Evolutionary conservation across 768 basidiomycete genomes (phyloP).

Genomic region (Chalciporus chontae): DNA sequence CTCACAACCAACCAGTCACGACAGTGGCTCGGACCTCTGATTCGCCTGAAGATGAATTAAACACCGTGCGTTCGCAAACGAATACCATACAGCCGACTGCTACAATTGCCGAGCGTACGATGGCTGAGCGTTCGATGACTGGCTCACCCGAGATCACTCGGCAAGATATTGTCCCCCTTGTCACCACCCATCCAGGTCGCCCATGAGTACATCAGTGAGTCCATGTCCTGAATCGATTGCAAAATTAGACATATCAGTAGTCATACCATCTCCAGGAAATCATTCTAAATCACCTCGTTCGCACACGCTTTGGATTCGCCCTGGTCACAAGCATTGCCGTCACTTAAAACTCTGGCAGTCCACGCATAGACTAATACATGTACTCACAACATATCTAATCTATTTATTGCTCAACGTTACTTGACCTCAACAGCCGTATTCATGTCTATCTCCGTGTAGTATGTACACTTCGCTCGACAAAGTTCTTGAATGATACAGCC

Average conservation of each 20-base stretch:
- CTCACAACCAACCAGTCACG: constrained; percentile 66
- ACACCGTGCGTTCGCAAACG: constrained; percentile 34
- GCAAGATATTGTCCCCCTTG: constrained; percentile 43
- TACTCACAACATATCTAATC: background rate
- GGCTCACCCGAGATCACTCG: constrained; percentile 37
- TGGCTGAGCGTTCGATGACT: constrained; percentile 40
- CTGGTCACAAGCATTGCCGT: background rate
- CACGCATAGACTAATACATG: background rate
- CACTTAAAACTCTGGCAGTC: background rate
- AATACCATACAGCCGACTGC: constrained; percentile 42
- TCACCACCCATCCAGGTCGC: constrained; percentile 21
- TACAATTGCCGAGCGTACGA: constrained; percentile 39
- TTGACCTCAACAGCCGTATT: no score
- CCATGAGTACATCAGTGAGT: constrained; percentile 2
- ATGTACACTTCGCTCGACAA: no score
- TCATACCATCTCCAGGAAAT: background rate
- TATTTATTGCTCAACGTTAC: background rate
- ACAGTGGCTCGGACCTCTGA: constrained; percentile 28
- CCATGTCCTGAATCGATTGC: background rate
- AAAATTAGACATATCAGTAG: background rate
- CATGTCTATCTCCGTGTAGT: no score
- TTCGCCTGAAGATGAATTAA: constrained; percentile 27
- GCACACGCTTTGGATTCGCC: constrained; percentile 8
- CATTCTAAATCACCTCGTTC: constrained; percentile 2
- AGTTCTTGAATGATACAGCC: no score